phyloP scores from a whole-genome alignment of 2,329 filamentous ascomycete species.

The Sclerotinia sclerotiorum region DNA sequence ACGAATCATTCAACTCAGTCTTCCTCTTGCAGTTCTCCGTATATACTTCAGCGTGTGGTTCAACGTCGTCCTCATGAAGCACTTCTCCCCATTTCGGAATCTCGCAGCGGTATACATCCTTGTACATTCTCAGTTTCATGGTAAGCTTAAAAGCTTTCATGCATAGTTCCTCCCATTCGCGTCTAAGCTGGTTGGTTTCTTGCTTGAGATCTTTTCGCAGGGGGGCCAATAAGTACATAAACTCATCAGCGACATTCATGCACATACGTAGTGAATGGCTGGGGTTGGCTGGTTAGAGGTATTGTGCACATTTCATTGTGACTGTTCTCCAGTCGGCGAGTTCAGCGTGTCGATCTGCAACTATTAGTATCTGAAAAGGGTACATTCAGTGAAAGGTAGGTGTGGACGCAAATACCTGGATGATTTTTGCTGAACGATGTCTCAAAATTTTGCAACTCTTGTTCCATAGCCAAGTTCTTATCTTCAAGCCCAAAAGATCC shows the following conservation, averaged over 20 bases:
- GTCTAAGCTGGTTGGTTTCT: background rate
- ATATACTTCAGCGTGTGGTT: background rate
- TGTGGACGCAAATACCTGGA: background rate
- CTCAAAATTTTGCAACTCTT: background rate
- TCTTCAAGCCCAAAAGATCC: background rate
- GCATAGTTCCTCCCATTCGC: background rate
- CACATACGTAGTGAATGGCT: background rate
- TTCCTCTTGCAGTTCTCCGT: background rate
- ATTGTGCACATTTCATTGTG: background rate
- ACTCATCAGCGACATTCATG: background rate
- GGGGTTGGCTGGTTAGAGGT: background rate
- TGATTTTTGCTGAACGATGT: background rate
- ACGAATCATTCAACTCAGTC: background rate
- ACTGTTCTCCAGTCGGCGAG: conserved; percentile 7
- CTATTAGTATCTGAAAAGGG: background rate
- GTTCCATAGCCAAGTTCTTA: background rate
- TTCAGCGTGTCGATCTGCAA: background rate
- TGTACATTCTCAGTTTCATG: background rate
- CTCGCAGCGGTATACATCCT: conserved; percentile 13
- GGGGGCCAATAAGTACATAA: background rate
- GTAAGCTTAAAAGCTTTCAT: background rate
- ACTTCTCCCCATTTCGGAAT: background rate
- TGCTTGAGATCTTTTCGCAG: background rate
- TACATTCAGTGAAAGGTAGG: too few species aligned
- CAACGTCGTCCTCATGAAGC: background rate